phyloP scores from a whole-genome alignment of 2,329 filamentous ascomycete genomes.

The Aspergillus puulaauensis region DNA sequence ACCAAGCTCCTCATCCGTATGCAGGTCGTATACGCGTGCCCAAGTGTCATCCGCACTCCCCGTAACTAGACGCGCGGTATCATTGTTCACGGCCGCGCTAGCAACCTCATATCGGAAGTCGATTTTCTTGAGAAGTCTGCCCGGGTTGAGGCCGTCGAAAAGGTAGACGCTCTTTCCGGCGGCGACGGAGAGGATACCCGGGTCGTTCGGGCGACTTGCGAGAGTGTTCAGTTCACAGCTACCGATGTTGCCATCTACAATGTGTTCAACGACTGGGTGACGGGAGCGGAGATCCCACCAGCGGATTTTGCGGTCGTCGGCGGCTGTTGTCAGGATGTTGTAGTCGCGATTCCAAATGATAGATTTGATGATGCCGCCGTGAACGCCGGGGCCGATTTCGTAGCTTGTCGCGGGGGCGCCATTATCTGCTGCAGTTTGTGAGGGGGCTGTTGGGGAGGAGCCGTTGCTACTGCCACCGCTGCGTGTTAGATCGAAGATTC shows the following conservation, averaged over 20 bases:
- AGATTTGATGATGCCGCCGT: conserved; percentile 88
- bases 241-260: conserved; percentile 80
- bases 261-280: conserved; percentile 71
- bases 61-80: conserved; percentile 79
- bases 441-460: conserved; percentile 41
- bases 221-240: conserved; percentile 85
- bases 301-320: conserved; percentile 83
- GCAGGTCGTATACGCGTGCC: conserved; percentile 92
- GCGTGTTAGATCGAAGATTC: conserved; percentile 82
- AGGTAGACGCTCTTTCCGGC: conserved; percentile 95
- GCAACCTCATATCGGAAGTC: conserved; percentile 82
- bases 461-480: conserved; percentile 41
- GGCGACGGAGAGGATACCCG: conserved; percentile 80
- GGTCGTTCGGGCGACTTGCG: conserved; percentile 58
- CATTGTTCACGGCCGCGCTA: conserved; percentile 83
- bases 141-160: conserved; percentile 74
- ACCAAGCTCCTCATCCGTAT: conserved; percentile 77
- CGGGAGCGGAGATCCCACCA: conserved; percentile 90
- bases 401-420: conserved; percentile 62
- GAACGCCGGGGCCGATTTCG: conserved; percentile 82
- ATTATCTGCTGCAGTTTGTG: conserved; percentile 33
- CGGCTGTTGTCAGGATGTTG: conserved; percentile 85
- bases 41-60: conserved; percentile 91
- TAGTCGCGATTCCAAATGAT: conserved; percentile 91
- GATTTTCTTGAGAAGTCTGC: conserved; percentile 71